Evolutionary conservation across 2,329 filamentous ascomycete species (phyloP), one percentile per base, ranked within the genome.

Genomic region (Epichloe gansuensis): DNA sequence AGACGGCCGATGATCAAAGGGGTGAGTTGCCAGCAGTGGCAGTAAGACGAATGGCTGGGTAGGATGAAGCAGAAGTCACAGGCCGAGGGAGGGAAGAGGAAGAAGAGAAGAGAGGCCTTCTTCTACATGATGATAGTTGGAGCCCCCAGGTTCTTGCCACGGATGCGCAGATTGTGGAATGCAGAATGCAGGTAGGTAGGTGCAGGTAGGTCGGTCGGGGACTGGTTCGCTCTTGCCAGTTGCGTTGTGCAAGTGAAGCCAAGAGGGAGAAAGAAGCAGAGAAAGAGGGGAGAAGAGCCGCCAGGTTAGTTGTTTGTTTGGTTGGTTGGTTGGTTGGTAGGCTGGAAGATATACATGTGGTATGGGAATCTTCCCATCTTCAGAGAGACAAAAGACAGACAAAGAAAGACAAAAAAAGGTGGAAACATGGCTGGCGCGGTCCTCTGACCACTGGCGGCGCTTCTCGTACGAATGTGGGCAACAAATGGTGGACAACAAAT

Each of bases 351-450:
- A 8, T 15, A 27, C 27, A 31, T 31, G 0, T 21, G 17, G 17
- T 31, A 31, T 1, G 9, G 23, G 23, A 31, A 31, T 31, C 27
- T 9, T 11, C 3, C 3, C 27, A 31, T 11, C 9, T 11, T 31
- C 8, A 31, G 9, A 11, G 27, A 31, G 27, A 11, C 27, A 9
- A 31, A 9, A 31, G 27, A 3, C 8, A 9, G 27, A 31, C 27
- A 9, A 31, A 31, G 27, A 31, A 3, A 31, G 27, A 9, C 25
- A 34, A 21, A 42, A 34, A 21, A 42, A 41, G 47, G 41, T 53
- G 47, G 47, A 53, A 50, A 53, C 41, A 50, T 34, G 41, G 35
- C 47, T 50, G 47, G 38, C 23, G 38, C 45, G 45, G 27, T 35
- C 43, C 17, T 47, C 25, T 47, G 23, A 6, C 38, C 38, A 15